Percentiles rank a stretch among this genome's conserved stretches.
These are phyloP conservation scores for Senna siamea DNA, from an alignment of 306 rosid genomes.

Conservation along the genomic window DNA sequence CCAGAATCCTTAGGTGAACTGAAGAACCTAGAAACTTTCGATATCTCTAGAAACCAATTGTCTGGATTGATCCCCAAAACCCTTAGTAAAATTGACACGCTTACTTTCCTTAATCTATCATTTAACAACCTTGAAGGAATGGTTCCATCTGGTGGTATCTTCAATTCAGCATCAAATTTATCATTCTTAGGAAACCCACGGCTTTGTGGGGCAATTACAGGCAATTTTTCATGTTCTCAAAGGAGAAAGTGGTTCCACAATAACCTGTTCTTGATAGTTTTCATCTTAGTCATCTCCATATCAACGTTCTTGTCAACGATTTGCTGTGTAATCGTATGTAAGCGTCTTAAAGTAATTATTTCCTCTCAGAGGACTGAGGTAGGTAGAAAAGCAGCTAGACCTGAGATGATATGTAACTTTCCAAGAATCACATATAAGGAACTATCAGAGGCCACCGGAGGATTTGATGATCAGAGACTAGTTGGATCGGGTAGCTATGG, in stretches of 20 bases:
- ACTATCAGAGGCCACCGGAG: slow-evolving; percentile 65
- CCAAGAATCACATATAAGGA: slow-evolving; percentile 70
- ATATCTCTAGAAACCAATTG: slow-evolving; percentile 57
- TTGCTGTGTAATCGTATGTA: slow-evolving; percentile 55
- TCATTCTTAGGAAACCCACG: slow-evolving; percentile 57
- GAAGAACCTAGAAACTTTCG: slow-evolving; percentile 58
- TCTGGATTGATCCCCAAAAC: slow-evolving; percentile 61
- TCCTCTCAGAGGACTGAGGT: slow-evolving; percentile 34
- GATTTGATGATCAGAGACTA: slow-evolving; percentile 62
- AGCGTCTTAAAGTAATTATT: slow-evolving; percentile 43
- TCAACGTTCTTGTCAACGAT: slow-evolving; percentile 52
- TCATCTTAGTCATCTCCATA: slow-evolving; percentile 48
- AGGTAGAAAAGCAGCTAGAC: slow-evolving; percentile 40
- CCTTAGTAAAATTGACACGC: slow-evolving; percentile 53
- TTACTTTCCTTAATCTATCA: slow-evolving; percentile 59
- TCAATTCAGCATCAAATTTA: slow-evolving; percentile 45
- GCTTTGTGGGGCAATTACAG: slow-evolving; percentile 53
- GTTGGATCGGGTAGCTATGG: too few relatives aligned
- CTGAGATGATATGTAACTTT: slow-evolving; percentile 54
- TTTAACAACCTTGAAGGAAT: slow-evolving; percentile 61
- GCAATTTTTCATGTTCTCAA: slow-evolving; percentile 43
- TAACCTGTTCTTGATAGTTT: slow-evolving; percentile 39
- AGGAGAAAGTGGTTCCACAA: slow-evolving; percentile 43
- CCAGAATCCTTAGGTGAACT: slow-evolving; percentile 62
- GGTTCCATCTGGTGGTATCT: slow-evolving; percentile 68